Percentiles rank a stretch among this genome's conserved stretches.
Conservation (phyloP, 805 yeast genomes). For the Saccharomycopsis vini region DNA sequence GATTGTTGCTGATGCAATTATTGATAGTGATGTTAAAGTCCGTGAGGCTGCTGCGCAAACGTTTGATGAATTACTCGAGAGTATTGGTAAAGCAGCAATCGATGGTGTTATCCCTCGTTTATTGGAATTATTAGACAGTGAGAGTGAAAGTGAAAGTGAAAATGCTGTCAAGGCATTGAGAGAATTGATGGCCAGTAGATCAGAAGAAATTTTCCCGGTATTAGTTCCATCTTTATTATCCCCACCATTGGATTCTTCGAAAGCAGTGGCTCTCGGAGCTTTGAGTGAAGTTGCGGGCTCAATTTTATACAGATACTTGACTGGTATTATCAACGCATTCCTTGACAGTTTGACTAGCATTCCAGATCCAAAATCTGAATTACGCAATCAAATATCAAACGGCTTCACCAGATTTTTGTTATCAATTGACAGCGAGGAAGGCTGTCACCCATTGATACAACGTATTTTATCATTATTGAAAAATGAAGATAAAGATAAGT, state of each 20-base stretch:
- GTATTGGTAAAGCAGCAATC: slow-evolving; percentile 75
- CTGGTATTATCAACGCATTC: slow-evolving; percentile 65
- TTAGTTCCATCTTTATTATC: slow-evolving; percentile 75
- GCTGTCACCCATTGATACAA: slow-evolving; percentile 76
- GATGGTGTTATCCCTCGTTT: slow-evolving; percentile 85
- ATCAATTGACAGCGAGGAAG: slow-evolving; percentile 68
- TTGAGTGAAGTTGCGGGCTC: slow-evolving; percentile 86
- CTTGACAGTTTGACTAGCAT: slow-evolving; percentile 45
- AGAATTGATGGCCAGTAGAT: slow-evolving; percentile 84
- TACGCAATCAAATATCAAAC: slow-evolving; percentile 29
- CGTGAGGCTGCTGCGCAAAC: slow-evolving; percentile 89
- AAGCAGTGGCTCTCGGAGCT: slow-evolving; percentile 81
- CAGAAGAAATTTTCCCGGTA: slow-evolving; percentile 90
- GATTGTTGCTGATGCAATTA: slow-evolving; percentile 70
- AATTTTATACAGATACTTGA: slow-evolving; percentile 64
- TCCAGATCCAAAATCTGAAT: slow-evolving; percentile 29
- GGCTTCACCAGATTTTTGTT: slow-evolving; percentile 64
- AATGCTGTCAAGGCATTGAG: slow-evolving; percentile 80
- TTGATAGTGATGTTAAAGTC: slow-evolving; percentile 64
- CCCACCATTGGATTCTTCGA: slow-evolving; percentile 74
- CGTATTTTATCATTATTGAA: slow-evolving; percentile 69
- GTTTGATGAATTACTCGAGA: slow-evolving; percentile 77
- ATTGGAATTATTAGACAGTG: slow-evolving; percentile 54
- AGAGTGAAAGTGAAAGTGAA: slow-evolving; percentile 47
- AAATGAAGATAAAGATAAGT: slow-evolving; percentile 58